Conservation (phyloP, 306 rosid genomes). For the Prunus persica region Prunus_persica_NCBIv2 NC_034010.1:17456001-17456500, state of each 20-base stretch:
- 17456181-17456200: not conserved
- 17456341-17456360: not conserved
- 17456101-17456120: not conserved
- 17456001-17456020: not conserved
- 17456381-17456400: no score
- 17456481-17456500: not conserved
- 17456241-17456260: not conserved
- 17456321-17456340: not conserved
- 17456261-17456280: not conserved
- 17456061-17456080: not conserved
- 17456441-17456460: not conserved
- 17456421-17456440: not conserved
- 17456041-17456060: not conserved
- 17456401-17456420: not conserved
- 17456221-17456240: not conserved
- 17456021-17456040: not conserved
- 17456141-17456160: not conserved
- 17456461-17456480: not conserved
- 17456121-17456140: not conserved
- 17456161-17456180: not conserved
- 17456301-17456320: not conserved
- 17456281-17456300: fast-evolving
- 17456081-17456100: not conserved
- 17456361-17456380: not conserved
- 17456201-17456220: no score